These are phyloP conservation scores for Colletotrichum sidae DNA, from an alignment of 2,329 filamentous ascomycete species.

Conservation along the genomic window DNA sequence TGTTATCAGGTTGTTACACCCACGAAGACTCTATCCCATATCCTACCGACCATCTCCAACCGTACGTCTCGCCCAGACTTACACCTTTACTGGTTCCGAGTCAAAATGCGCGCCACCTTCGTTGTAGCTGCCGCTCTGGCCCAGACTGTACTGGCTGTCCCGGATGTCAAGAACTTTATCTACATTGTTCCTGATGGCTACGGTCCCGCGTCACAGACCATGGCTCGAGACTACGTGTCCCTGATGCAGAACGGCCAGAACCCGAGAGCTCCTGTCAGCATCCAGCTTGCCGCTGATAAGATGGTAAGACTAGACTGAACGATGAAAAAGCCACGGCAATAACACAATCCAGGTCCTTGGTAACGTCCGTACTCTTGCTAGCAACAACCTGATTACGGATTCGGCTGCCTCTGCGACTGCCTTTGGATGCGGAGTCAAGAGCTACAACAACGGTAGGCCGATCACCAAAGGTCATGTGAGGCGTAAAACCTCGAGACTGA, in stretches of 20 bases:
- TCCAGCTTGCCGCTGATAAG: conserved; percentile 40
- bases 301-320: conserved; percentile 27
- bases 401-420: conserved; percentile 54
- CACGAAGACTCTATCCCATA: conserved; percentile 2
- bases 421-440: conserved; percentile 53
- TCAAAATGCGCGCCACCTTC: conserved; percentile 34
- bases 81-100: conserved; percentile 5
- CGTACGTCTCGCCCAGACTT: not conserved
- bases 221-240: conserved; percentile 43
- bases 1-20: not conserved
- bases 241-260: conserved; percentile 40
- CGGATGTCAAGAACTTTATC: conserved; percentile 46
- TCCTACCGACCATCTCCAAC: not conserved
- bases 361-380: conserved; percentile 44
- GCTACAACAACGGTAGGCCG: conserved; percentile 46
- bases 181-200: conserved; percentile 48
- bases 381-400: conserved; percentile 52
- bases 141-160: conserved; percentile 20
- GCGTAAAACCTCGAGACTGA: not conserved
- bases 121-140: conserved; percentile 21
- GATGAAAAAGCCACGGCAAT: not conserved
- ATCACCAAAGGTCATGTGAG: not conserved
- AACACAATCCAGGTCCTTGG: conserved; percentile 42
- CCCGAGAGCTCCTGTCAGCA: conserved; percentile 34
- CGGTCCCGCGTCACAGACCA: conserved; percentile 45